Base-by-base conservation (phyloP, 345 rosid genomes). In the Nephelium lappaceum region DNA sequence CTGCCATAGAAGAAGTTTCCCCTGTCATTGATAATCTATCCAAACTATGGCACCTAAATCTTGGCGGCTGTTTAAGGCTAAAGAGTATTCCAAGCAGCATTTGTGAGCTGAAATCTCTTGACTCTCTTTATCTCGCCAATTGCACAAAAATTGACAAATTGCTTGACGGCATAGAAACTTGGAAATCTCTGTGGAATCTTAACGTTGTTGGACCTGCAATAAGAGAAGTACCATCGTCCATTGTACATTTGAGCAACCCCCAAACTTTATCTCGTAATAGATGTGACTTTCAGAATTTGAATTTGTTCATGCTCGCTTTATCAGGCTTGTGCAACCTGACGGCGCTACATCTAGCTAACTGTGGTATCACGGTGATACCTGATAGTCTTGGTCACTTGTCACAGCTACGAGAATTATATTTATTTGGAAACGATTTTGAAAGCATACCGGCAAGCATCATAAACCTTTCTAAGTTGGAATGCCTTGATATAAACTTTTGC, bases 1-100 rank as follows among this genome's bases (percentile, higher is more conserved):
- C 77, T 73, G 77, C 77, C 5, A 73, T 79, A 5, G 60, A 53
- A 19, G 77, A 73, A 73, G 43, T 79, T 16, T 77, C 77, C 3
- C 23, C 42, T 21, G 53, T 77, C 24, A 0, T 79, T 0, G 39
- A 27, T 18, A 63, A 72, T 73, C 60, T 73, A 7, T 21, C 53
- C 4, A 43, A 58, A n/a, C n/a, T 79, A 0, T 0, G 36, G 16
- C 31, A 38, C 18, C 24, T 79, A 67, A 0, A 27, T 23, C 49
- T 78, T 10, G 25, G 31, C 0, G 39, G 60, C 14, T 74, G 67
- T 1, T 4, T 0, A 5, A 47, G 31, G 45, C 73, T 79, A 51
- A 62, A 39, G 38, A 21, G 27, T 21, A 55, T 79, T 12, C 67
- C 77, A 5, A 23, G 42, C 66, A 67, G 65, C 78, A 66, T 79